phyloP scores from a whole-genome alignment of 768 basidiomycete species.

The Collybiopsis luxurians region DNA sequence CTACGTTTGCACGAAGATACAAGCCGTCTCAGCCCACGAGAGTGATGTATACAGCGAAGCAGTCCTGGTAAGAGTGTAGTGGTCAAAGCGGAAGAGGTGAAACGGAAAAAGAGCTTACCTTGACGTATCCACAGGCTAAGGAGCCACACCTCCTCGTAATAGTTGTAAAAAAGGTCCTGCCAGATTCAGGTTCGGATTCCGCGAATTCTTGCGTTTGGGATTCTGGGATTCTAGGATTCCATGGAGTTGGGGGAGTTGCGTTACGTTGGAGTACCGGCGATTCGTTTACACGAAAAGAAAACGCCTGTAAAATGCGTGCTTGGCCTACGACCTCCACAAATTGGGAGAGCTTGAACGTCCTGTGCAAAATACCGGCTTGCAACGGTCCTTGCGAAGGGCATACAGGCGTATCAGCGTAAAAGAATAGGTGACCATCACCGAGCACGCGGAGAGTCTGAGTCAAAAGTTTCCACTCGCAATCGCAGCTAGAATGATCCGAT shows the following conservation, averaged over 20 bases:
- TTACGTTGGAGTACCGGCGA: background rate
- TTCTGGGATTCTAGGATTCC: no score
- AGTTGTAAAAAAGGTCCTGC: background rate
- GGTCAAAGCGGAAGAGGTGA: constrained; percentile 5
- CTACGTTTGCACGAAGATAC: no score
- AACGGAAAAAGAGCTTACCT: background rate
- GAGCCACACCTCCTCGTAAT: background rate
- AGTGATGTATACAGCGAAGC: background rate
- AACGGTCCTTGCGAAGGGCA: no score
- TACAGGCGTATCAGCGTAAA: no score
- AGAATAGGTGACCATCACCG: no score
- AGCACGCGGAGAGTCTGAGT: no score
- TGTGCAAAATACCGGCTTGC: no score
- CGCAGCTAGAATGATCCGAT: no score
- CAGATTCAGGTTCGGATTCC: background rate
- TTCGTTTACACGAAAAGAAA: background rate
- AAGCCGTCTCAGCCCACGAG: background rate
- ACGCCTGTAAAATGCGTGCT: background rate
- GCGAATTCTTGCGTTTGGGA: background rate
- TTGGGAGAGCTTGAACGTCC: no score
- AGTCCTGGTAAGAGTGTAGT: constrained; percentile 1
- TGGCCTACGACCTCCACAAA: no score
- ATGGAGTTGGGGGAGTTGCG: background rate
- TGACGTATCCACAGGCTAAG: background rate
- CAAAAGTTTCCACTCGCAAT: background rate